A percentile compares a stretch with the other conserved stretches of the same genome.
These are phyloP conservation scores for Coemansia sp. DNA, from an alignment of 192 early-diverging fungal genomes.

Conservation along the genomic window DNA sequence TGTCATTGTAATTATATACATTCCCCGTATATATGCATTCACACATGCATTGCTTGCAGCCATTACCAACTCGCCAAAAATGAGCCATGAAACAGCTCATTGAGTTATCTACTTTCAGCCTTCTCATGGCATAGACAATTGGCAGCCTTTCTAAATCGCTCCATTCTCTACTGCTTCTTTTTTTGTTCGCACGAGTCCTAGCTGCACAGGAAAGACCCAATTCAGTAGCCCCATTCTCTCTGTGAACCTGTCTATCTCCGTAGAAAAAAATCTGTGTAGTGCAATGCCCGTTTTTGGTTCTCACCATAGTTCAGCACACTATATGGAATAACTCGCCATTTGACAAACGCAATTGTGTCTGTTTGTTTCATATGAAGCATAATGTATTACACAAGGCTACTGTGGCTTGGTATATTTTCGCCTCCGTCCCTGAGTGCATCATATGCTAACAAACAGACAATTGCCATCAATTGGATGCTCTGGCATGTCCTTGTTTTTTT, in stretches of 20 bases:
- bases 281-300: not conserved
- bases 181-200: not conserved
- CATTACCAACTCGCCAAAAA: too few species aligned
- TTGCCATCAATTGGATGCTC: conserved; percentile 1
- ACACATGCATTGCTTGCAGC: too few species aligned
- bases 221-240: not conserved
- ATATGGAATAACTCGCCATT: not conserved
- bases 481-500: not conserved
- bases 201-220: not conserved
- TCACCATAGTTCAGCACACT: conserved; percentile 1
- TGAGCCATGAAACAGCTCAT: too few species aligned
- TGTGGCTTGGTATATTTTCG: conserved; percentile 14
- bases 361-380: not conserved
- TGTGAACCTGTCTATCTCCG: not conserved
- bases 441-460: conserved; percentile 6
- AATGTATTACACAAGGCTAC: not conserved
- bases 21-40: too few species aligned
- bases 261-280: not conserved
- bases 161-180: not conserved
- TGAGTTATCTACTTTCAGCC: too few species aligned
- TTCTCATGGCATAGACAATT: too few species aligned
- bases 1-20: too few species aligned
- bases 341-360: not conserved
- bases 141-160: not conserved
- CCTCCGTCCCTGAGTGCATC: conserved; percentile 8